Base-by-base conservation (phyloP, 1,284 basidiomycete genomes). In the Quambalaria eucalypti region DNA sequence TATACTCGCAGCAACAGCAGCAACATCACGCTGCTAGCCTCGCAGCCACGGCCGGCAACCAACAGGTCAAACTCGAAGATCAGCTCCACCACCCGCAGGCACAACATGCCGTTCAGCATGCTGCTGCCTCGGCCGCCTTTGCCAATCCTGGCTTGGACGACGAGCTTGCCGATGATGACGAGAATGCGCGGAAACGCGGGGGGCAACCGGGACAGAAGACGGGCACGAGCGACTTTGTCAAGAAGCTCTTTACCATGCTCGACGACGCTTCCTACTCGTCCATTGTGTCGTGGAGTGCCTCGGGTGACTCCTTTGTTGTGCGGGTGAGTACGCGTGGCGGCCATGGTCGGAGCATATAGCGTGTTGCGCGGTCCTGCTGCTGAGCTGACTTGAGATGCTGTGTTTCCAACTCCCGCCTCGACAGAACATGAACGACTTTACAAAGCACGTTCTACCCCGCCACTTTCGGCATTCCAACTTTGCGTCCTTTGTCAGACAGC, bases 381-480 rank as follows among this genome's bases (percentile, higher is more conserved):
- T 52, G 28, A 25, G 42, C 54, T 38, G 33, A 48, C 7, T 31
- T 36, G 4, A 28, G 16, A 14, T 9, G 21, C 8, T 31, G 3
- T 7, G n/a, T n/a, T n/a, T n/a, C n/a, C n/a, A n/a, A n/a, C n/a
- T n/a, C n/a, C n/a, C n/a, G 12, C 31, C 2, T 16, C 16, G 9
- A 40, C 59, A 85, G 85, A 90, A 96, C 80, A 93, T 95, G 88
- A 93, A 91, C 78, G 88, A 90, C 67, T 96, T 97, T 78, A 93
- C 90, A 44, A 93, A 90, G 74, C 85, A 86, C 49, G 88, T 96
- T 68, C 82, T 96, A 49, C 92, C 92, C 0, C 85, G 88, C 51
- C 87, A 95, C 78, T 97, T 96, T 82, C 89, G 95, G 71, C 92
- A 97, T 76, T 92, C 88, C 16, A 97, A 97, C 73, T 97, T 97